Conservation (phyloP, 768 basidiomycete genomes). For the Boletus rubroflammeus region DNA sequence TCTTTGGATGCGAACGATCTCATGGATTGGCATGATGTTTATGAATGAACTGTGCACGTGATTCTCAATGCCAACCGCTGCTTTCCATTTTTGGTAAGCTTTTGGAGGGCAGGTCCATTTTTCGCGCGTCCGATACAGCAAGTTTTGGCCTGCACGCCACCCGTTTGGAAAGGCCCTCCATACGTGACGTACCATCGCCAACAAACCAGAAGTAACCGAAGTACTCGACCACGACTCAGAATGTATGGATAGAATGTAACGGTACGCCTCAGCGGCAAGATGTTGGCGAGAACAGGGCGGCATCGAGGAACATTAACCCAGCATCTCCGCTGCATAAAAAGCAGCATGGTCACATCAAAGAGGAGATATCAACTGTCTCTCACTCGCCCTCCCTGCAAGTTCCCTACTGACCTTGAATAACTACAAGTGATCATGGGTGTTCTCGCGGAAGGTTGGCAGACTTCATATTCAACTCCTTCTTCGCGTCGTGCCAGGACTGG, state of each 20-base stretch:
- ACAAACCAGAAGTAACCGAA: too few species aligned
- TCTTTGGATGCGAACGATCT: too few species aligned
- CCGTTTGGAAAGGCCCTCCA: background rate
- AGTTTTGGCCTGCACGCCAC: background rate
- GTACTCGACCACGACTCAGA: background rate
- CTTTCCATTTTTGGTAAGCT: background rate
- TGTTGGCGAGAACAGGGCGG: background rate
- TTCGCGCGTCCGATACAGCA: background rate
- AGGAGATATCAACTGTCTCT: too few species aligned
- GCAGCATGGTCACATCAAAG: background rate
- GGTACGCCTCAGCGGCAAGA: background rate
- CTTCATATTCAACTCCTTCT: background rate
- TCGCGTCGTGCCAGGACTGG: background rate
- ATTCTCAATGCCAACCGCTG: background rate
- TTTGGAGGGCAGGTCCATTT: background rate
- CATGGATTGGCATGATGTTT: too few species aligned
- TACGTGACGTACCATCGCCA: background rate
- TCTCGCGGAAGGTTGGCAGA: background rate
- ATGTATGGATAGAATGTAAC: background rate
- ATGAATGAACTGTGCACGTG: background rate
- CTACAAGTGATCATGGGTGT: background rate
- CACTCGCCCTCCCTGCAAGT: background rate
- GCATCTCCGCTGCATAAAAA: background rate
- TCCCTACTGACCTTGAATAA: background rate
- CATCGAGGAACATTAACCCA: background rate